Conservation (phyloP, 2,329 filamentous ascomycete species). For the Colletotrichum cereale region DNA sequence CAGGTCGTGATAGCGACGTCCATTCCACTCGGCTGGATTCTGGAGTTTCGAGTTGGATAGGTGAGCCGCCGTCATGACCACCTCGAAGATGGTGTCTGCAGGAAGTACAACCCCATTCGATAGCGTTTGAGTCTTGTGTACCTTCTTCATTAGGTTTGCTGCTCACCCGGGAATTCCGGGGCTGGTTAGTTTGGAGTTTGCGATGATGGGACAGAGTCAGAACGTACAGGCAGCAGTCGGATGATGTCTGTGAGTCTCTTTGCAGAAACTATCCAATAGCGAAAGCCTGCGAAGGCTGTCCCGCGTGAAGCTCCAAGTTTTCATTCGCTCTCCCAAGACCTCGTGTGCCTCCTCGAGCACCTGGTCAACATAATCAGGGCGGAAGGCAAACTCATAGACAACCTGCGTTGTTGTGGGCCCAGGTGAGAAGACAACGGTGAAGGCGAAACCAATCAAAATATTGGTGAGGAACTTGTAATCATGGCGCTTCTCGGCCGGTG, state of each 20-base stretch:
- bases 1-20: constrained; percentile 31
- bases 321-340: constrained; percentile 5
- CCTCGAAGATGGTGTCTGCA: constrained; percentile 30
- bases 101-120: constrained; percentile 25
- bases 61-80: constrained; percentile 36
- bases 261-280: constrained; percentile 35
- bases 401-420: constrained; percentile 32
- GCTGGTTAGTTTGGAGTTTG: background rate
- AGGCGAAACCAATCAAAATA: constrained; percentile 33
- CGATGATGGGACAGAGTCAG: background rate
- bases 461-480: constrained; percentile 36
- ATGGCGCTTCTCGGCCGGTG: constrained; percentile 18
- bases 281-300: constrained; percentile 24
- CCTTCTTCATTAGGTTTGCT: constrained; percentile 38
- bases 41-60: constrained; percentile 26
- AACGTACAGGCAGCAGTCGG: constrained; percentile 32
- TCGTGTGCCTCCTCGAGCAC: constrained; percentile 23
- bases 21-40: constrained; percentile 25
- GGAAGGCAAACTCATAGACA: constrained; percentile 37
- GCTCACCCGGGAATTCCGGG: background rate
- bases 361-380: constrained; percentile 17
- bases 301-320: constrained; percentile 23
- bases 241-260: constrained; percentile 36
- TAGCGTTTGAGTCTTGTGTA: constrained; percentile 32
- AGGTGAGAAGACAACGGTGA: constrained; percentile 32